Conservation (phyloP, 176 grass and related monocot species). For the Cymbopogon citratus region DNA sequence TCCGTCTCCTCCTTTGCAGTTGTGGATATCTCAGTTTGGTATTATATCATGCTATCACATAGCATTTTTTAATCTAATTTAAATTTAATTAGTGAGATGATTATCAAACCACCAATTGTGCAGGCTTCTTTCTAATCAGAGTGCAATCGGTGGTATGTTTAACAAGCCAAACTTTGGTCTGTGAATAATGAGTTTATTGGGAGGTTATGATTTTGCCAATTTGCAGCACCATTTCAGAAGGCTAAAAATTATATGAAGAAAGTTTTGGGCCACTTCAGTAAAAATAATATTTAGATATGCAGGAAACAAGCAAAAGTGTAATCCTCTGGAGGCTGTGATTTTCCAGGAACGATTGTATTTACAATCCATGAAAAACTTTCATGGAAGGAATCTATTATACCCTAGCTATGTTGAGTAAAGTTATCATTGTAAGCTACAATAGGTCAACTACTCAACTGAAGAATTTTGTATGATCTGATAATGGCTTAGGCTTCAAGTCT, state of each 20-base stretch:
- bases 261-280: neutral
- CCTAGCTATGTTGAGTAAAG: slow-evolving; percentile 5
- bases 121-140: no score
- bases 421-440: slow-evolving; percentile 14
- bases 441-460: slow-evolving; percentile 15
- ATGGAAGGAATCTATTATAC: neutral
- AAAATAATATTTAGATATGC: neutral
- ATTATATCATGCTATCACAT: no score
- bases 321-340: neutral
- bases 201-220: neutral
- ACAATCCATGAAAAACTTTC: neutral
- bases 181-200: no score
- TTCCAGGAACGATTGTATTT: neutral
- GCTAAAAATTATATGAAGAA: neutral
- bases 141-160: no score
- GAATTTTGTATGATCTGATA: neutral
- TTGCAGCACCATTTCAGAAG: no score
- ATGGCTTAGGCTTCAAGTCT: slow-evolving; percentile 23
- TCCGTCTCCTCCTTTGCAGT: no score
- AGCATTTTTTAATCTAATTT: no score
- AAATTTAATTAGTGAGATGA: no score
- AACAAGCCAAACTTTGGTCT: no score
- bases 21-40: no score
- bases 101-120: no score
- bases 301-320: neutral